These are phyloP conservation scores for Pyropia yezoensis DNA, from an alignment of 23 red algal genomes.

Conservation along the genomic window DNA sequence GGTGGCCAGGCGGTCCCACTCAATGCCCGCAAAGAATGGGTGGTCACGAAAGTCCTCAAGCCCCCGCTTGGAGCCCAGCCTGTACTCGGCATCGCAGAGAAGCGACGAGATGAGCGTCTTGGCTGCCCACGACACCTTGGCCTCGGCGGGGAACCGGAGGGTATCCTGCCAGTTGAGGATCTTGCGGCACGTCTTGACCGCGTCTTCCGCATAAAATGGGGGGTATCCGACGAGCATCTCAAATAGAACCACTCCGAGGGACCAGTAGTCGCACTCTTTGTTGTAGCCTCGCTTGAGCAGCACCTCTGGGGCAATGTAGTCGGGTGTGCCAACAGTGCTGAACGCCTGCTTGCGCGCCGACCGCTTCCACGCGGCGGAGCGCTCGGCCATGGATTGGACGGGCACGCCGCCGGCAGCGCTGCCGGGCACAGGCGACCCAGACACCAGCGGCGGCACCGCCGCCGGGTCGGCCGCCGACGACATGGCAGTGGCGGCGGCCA, in stretches of 20 bases:
- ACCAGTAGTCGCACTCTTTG: constrained; percentile 99
- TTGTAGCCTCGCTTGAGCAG: constrained; percentile 90
- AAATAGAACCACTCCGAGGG: constrained; percentile 87
- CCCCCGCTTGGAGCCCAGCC: constrained; percentile 73
- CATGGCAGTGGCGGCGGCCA: not conserved
- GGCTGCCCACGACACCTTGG: constrained; percentile 77
- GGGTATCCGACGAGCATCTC: constrained; percentile 98
- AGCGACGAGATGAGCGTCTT: constrained; percentile 77
- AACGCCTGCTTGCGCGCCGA: constrained; percentile 72
- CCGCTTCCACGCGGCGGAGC: constrained; percentile 75
- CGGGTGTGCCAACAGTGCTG: constrained; percentile 94
- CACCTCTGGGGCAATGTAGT: constrained; percentile 97
- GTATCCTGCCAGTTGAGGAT: constrained; percentile 92
- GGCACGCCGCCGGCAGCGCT: constrained; percentile 3
- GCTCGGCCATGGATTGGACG: constrained; percentile 56
- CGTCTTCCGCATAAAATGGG: constrained; percentile 95
- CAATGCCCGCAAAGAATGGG: constrained; percentile 90
- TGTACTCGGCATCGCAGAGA: constrained; percentile 78
- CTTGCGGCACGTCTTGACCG: constrained; percentile 92
- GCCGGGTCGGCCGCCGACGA: constrained; percentile 9
- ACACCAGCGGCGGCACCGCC: too few relatives aligned
- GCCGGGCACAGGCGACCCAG: not conserved
- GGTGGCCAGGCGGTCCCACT: constrained; percentile 60
- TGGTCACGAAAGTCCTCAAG: constrained; percentile 91
- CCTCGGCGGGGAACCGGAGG: constrained; percentile 75